Base-by-base conservation (phyloP, 176 grass and related monocot genomes). In the Musa schizocarpa region DNA sequence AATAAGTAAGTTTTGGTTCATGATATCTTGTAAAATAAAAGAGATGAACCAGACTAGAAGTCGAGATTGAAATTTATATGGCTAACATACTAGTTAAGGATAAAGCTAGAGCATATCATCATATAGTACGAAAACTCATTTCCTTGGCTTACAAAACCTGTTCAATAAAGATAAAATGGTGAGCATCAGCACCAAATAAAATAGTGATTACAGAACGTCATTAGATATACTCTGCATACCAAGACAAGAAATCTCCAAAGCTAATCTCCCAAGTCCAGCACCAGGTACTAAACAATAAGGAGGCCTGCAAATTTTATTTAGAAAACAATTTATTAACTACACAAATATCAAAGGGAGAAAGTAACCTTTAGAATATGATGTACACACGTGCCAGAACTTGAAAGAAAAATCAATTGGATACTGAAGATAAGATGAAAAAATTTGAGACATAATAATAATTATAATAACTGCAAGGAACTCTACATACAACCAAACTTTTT, bases 111-210 rank as follows among this genome's bases (percentile, higher is more conserved):
- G 85, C 95, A 99, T 69, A 94, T 94, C 90, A 99, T 82, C 88
- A 94, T 94, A 81, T 94, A 94, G 91, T 99, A 99, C 58, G 95
- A 99, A 66, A 99, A 99, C 43, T 99, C 95, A 79, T 99, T 99
- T 69, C 90, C 90, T 82, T 99, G 90, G 86, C 95, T 94, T 75
- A 89, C 65, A 81, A 99, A 99, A 83, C 95, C 95, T 99, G 83
- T 74, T 58, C 53, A 68, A 71, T 55, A 82, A 76, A 53, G 16
- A 17, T 11, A 11, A 81, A 67, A 74, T 51, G 9, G 21, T 53
- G n/a, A 25, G 5, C 19, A 25, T 54, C 22, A 64, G 54, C n/a
- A 68, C 2, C 54, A 53, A 17, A 62, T 74, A 52, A 55, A 83
- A 81, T 22, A 16, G 61, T 63, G 26, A 65, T 48, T 50, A 74